Conservation (phyloP, 1,284 basidiomycete species). For the Apiotrichum brassicae region DNA sequence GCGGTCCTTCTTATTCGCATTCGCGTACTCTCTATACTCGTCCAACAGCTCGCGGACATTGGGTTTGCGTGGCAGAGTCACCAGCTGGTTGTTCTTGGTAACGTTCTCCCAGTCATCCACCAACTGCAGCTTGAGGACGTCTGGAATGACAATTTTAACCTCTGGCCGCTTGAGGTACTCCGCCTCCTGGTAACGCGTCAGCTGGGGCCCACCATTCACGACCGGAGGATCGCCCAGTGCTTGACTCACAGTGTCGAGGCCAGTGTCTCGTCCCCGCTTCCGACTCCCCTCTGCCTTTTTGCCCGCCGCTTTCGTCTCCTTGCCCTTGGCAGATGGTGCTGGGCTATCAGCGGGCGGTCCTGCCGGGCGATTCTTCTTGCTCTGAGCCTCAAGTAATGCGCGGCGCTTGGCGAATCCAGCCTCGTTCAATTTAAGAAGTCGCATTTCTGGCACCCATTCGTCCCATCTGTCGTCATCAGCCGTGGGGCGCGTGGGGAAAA, state of each 20-base stretch:
- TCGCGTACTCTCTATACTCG: conserved; percentile 66
- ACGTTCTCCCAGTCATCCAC: conserved; percentile 98
- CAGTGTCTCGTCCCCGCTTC: conserved; percentile 48
- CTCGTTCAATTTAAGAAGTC: conserved; percentile 83
- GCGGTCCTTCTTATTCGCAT: conserved; percentile 50
- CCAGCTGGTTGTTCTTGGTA: conserved; percentile 91
- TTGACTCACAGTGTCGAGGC: conserved; percentile 37
- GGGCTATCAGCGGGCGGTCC: conserved; percentile 12
- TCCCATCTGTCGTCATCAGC: conserved; percentile 67
- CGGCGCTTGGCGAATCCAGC: conserved; percentile 71
- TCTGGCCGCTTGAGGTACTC: conserved; percentile 68
- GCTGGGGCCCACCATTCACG: not conserved
- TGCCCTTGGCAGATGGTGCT: conserved; percentile 21
- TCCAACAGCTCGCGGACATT: conserved; percentile 71
- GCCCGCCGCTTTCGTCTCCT: conserved; percentile 36
- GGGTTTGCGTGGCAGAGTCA: conserved; percentile 75
- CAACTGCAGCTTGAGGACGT: conserved; percentile 76
- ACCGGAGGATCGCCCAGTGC: not conserved
- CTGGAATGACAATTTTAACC: conserved; percentile 84
- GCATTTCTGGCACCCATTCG: conserved; percentile 84
- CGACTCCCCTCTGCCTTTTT: conserved; percentile 47
- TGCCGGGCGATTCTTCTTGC: conserved; percentile 35
- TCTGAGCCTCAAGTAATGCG: conserved; percentile 47
- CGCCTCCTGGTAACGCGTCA: conserved; percentile 42
- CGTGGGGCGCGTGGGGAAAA: not conserved